Base-by-base conservation (phyloP, 1,284 basidiomycete genomes). In the Cryptococcus sp. region DNA sequence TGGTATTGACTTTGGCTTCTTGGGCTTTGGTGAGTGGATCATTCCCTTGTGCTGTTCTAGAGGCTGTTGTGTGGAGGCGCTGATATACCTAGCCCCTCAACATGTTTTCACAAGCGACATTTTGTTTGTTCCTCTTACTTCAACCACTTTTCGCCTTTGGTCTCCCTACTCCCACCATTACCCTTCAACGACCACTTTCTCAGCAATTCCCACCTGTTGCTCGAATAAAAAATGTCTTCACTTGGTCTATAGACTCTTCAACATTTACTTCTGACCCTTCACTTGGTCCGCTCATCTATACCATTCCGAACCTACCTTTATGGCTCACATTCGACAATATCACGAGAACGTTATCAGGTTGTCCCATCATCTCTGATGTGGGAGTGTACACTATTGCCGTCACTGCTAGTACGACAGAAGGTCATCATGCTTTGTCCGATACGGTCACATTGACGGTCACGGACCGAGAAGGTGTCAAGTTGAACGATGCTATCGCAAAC, bases 351-450 rank as follows among this genome's bases (percentile, higher is more conserved):
- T 62, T 70, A 49, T 42, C 42, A 7, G 60, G 62, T 4, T 65
- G 56, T 1, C 66, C 69, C 8, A 56, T 55, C 2, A 52, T 45
- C 3, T 55, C 61, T 0, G 67, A 72, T 38, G 52, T 70, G 5
- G 67, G 67, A 1, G 54, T 41, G 58, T 63, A 38, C 57, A 59
- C 50, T 33, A 55, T 68, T 35, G 50, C 50, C 4, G 38, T 67
- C 5, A 64, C 61, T 3, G 66, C 65, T 14, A 55, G 60, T 5
- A 87, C 84, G 0, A 79, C 78, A 50, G 83, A 83, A 60, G 70
- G 78, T 2, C 49, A 56, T 43, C 50, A 54, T 4, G 41, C 46
- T 11, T 46, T 53, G 32, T 52, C 54, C 33, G 62, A 63, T 45
- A 44, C 49, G 35, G 38, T 65, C 41, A 43, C 37, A 8, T 38